Evolutionary conservation across 2,329 filamentous ascomycete genomes (phyloP), one percentile per base, ranked within the genome.

Genomic region (Nemania sp.): DNA sequence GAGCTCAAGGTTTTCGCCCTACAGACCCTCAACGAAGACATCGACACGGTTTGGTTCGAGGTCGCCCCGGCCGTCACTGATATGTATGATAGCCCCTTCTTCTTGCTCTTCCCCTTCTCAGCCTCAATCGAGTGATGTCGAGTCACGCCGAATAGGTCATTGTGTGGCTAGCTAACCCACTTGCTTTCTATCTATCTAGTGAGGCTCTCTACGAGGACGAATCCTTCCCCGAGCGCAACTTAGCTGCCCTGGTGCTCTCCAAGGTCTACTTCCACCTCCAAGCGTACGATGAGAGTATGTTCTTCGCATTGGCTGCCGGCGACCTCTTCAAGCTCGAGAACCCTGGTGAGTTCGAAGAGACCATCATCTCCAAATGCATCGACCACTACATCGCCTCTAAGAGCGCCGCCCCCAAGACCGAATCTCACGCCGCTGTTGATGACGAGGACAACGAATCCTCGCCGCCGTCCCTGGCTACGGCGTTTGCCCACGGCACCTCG

Each of bases 251-350:
- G 57, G 94, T 99, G 62, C 92, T 97, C 51, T 92, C 96, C 75
- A 99, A 99, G 87, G 94, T 98, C 74, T 99, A 98, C 85, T 99
- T 98, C 79, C 96, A 99, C 79, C 90, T 99, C 61, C 94, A 98
- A 82, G 96, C 96, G 80, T 99, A 99, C 85, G 96, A 98, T 79
- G 96, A 99, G 84, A 98, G 95, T 82, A 98, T 99, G 95, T 92
- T 93, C 60, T 98, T 99, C 81, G 96, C 96, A 71, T 89, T 99
- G 53, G 94, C 94, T 67, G 94, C 96, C 26, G 96, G 96, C 68
- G 93, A 98, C 79, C 90, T 97, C 57, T 98, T 99, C 86, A 93
- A 97, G 83, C 88, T 98, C 73, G 93, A 98, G 77, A 88, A 91
- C 62, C 91, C 93, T 60, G 92, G 93, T 81, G 96, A 99, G 84